Evolutionary conservation across 331 rosid species (phyloP), one percentile per base, ranked within the genome.

Genomic region (Malus hybrid): DNA sequence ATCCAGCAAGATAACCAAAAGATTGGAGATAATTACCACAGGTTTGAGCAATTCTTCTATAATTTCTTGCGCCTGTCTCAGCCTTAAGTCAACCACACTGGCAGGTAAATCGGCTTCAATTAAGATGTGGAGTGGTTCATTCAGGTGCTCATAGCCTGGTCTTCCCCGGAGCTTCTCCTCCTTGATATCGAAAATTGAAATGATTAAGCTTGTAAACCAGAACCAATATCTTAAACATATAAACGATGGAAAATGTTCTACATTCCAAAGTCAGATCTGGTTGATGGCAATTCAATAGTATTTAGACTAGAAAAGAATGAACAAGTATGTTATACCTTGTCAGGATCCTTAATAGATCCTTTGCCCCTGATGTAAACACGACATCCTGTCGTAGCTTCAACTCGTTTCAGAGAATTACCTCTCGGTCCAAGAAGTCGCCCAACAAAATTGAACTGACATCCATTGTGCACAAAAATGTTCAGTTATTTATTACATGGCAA

Each of bases 361-460:
- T 93, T 93, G 52, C 98, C 98, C 87, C 98, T 82, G 56, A 93
- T 91, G 75, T 85, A 93, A 32, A 93, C 98, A 8, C 98, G 98
- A 74, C 98, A 93, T 52, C 98, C 98, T 10, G 98, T 93, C 19
- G 94, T 91, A 76, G 89, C 98, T 86, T 93, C 98, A 73, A 93
- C 97, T 63, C 98, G 89, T 90, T 93, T 93, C 82, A 93, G 86
- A 76, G 98, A 93, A 80, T 93, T 93, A 60, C 98, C 98, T 72
- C 98, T 82, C 50, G 98, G 98, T 46, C 98, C 98, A 69, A 93
- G 86, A 89, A 93, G 98, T 73, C 98, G 90, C 74, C 98, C 98
- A 59, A 93, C 98, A 81, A 93, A 93, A 86, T 93, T 93, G 86
- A 93, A 93, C 98, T 93, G 57, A 83, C 70, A 69, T 50, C 81